These are phyloP conservation scores for Rutidosis leptorrhynchoides DNA, from an alignment of 129 eudicot genomes.

Conservation along the genomic window DNA sequence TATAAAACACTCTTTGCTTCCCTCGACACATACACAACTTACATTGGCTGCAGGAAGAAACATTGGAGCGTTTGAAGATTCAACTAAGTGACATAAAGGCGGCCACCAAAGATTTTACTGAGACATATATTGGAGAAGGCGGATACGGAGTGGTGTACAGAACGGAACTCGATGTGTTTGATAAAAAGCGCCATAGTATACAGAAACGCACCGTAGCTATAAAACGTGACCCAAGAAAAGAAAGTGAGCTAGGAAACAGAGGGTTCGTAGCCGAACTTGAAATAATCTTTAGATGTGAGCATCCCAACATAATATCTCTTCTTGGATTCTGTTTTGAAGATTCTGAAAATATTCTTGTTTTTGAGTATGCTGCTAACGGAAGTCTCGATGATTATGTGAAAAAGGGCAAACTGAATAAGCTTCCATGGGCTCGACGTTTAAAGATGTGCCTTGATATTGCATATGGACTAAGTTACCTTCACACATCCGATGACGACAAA, in stretches of 20 bases:
- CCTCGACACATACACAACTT: too few relatives aligned
- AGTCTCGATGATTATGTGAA: neutral
- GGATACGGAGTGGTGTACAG: conserved; percentile 8
- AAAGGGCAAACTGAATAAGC: neutral
- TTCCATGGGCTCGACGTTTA: neutral
- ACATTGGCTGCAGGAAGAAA: neutral
- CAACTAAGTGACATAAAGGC: neutral
- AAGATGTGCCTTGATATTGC: conserved; percentile 1
- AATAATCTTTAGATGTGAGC: neutral
- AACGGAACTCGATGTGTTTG: neutral
- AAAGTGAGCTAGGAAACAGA: neutral
- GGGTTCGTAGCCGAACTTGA: conserved; percentile 11
- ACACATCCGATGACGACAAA: neutral
- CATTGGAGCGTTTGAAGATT: neutral
- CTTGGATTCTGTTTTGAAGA: conserved; percentile 9
- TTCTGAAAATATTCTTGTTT: conserved; percentile 4
- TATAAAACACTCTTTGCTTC: too few relatives aligned
- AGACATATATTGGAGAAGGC: neutral
- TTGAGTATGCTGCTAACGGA: conserved; percentile 7
- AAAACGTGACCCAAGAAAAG: neutral
- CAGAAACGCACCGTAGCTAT: conserved; percentile 1
- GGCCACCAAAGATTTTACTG: neutral
- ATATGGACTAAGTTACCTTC: neutral
- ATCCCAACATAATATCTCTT: conserved; percentile 8
- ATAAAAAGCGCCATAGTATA: neutral